These are phyloP conservation scores for Arthrobotrys entomopaga DNA, from an alignment of 2,329 filamentous ascomycete genomes.

Conservation along the genomic window DNA sequence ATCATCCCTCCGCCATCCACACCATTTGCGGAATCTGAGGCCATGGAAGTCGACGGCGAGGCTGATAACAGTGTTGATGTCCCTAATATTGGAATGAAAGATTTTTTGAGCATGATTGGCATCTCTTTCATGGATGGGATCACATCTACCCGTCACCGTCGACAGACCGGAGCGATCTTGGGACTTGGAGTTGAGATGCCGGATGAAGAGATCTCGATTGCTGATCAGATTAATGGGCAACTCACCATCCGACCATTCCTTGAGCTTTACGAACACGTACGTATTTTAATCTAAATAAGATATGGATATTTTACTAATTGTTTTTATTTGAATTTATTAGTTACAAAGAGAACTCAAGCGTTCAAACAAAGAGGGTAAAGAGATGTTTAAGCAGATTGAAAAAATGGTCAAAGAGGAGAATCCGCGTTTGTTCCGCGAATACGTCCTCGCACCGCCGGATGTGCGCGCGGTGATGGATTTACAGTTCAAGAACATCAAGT, in stretches of 20 bases:
- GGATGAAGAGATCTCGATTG: conserved; percentile 61
- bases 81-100: conserved; percentile 78
- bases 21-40: background rate
- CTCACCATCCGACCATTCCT: conserved; percentile 92
- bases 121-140: conserved; percentile 95
- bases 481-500: conserved; percentile 97
- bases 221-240: conserved; percentile 79
- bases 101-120: conserved; percentile 93
- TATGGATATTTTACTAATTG: conserved; percentile 59
- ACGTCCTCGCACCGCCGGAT: conserved; percentile 83
- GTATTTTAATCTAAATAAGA: conserved; percentile 58
- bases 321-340: conserved; percentile 65
- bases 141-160: conserved; percentile 91
- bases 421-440: conserved; percentile 89
- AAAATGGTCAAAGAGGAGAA: conserved; percentile 88
- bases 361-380: conserved; percentile 91
- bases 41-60: conserved; percentile 64
- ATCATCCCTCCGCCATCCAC: background rate
- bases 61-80: conserved; percentile 66
- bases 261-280: conserved; percentile 89
- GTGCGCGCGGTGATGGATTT: conserved; percentile 90
- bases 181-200: conserved; percentile 60
- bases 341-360: conserved; percentile 90
- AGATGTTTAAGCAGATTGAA: conserved; percentile 90
- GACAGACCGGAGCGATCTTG: conserved; percentile 57